A percentile compares a stretch with the other conserved stretches of the same genome.
Conservation (phyloP, 225 moss, liverwort and hornwort genomes). For the Takakia lepidozioides region DNA sequence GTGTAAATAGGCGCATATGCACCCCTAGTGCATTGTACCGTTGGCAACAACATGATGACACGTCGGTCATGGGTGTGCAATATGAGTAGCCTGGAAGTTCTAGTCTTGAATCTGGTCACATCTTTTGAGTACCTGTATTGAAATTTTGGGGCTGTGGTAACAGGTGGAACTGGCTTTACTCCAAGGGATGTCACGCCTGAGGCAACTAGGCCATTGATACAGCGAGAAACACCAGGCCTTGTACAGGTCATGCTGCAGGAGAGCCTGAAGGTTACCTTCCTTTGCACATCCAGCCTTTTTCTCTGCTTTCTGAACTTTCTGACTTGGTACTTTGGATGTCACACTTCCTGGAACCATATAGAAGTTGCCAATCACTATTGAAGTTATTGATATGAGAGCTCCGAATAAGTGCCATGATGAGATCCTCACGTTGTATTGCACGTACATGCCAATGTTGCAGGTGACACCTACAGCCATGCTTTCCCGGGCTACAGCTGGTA, state of each 20-base stretch:
- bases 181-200: constrained; percentile 92
- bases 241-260: constrained; percentile 93
- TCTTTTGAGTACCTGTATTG: neutral
- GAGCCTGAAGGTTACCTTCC: constrained; percentile 86
- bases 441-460: constrained; percentile 16
- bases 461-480: constrained; percentile 97
- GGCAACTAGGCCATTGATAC: constrained; percentile 71
- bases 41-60: no score
- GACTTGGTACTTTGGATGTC: no score
- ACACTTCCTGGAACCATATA: no score
- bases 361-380: no score
- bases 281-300: no score
- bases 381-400: no score
- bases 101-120: no score
- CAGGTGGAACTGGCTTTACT: constrained; percentile 95
- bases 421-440: neutral
- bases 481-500: constrained; percentile 85
- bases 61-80: no score
- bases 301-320: no score
- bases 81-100: no score
- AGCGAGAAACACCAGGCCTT: constrained; percentile 79
- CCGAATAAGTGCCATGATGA: neutral
- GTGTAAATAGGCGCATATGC: no score
- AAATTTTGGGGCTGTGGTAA: neutral
- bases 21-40: no score